Percentiles rank a stretch among this genome's conserved stretches.
These are phyloP conservation scores for Ophiosphaerella narmari DNA, from an alignment of 2,329 filamentous ascomycete species.

Conservation along the genomic window DNA sequence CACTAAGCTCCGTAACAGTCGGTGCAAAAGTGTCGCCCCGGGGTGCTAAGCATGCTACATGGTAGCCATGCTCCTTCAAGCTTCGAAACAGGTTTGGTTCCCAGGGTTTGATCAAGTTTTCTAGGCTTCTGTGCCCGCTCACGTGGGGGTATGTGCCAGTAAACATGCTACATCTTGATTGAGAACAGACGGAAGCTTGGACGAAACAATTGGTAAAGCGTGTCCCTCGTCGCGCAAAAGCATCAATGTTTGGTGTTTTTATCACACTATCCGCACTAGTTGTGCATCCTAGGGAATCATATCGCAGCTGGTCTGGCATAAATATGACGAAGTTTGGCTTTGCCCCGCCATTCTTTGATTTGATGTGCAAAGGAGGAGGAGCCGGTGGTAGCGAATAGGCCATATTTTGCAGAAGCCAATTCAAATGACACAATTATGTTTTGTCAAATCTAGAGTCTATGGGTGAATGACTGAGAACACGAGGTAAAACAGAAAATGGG, in stretches of 20 bases:
- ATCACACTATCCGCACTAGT: constrained; percentile 15
- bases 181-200: constrained; percentile 54
- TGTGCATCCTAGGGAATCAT: constrained; percentile 46
- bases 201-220: constrained; percentile 53
- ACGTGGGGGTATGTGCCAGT: constrained; percentile 55
- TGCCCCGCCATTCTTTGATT: too few species aligned
- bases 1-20: constrained; percentile 51
- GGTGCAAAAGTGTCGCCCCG: constrained; percentile 52
- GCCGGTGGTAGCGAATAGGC: too few species aligned
- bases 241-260: constrained; percentile 51
- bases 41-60: constrained; percentile 53
- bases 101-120: constrained; percentile 56
- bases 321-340: constrained; percentile 49
- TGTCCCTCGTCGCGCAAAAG: constrained; percentile 45
- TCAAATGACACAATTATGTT: too few species aligned
- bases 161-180: constrained; percentile 55
- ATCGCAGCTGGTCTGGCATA: constrained; percentile 56
- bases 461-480: too few species aligned
- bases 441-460: too few species aligned
- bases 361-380: too few species aligned
- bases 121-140: constrained; percentile 51
- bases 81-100: constrained; percentile 55
- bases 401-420: too few species aligned
- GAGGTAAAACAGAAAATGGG: too few species aligned
- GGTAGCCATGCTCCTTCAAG: constrained; percentile 53